Evolutionary conservation across 257 asterid genomes (phyloP), one percentile per base, ranked within the genome.

Genomic region (Jaltomata sinuosa): DNA sequence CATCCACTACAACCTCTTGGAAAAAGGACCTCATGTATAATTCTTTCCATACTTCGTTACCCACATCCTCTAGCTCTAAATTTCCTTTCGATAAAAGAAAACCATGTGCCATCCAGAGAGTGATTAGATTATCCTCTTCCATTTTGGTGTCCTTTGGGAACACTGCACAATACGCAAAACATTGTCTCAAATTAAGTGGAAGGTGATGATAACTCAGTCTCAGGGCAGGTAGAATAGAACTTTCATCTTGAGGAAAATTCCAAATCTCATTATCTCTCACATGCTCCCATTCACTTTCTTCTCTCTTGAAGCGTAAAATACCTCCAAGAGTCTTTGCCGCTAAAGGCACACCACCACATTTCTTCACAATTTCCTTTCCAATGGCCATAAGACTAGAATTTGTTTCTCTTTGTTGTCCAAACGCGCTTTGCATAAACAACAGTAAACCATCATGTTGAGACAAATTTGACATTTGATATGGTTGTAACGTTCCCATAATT

Each of bases 11-110:
- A 31, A 81, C 85, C 49, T 85, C 84, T 74, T 81, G 85, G 82
- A 81, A 81, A 25, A 85, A 34, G 9, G 83, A 80, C 81, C 86
- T 87, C 54, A 85, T 8, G 16, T 62, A 80, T 62, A 89, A 62
- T 82, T 86, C 29, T n/a, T 21, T 57, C 65, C 65, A 10, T n/a
- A 57, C 65, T n/a, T 57, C 64, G 14, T 57, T n/a, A n/a, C 29
- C 65, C 2, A 57, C 65, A 57, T 57, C 65, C 7, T 57, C 31
- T 57, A 57, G 65, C 65, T 57, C 65, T 31, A n/a, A 9, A 57
- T 57, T 57, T n/a, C 15, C 65, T n/a, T 57, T 57, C 2, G 65
- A 57, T 57, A 12, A 57, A 57, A 57, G 65, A 57, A 57, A 57
- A n/a, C 31, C 65, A 57, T 57, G 31, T 57, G 15, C 31, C 31